Conservation (phyloP, 2,329 filamentous ascomycete genomes). For the Lachnellula arida region DNA sequence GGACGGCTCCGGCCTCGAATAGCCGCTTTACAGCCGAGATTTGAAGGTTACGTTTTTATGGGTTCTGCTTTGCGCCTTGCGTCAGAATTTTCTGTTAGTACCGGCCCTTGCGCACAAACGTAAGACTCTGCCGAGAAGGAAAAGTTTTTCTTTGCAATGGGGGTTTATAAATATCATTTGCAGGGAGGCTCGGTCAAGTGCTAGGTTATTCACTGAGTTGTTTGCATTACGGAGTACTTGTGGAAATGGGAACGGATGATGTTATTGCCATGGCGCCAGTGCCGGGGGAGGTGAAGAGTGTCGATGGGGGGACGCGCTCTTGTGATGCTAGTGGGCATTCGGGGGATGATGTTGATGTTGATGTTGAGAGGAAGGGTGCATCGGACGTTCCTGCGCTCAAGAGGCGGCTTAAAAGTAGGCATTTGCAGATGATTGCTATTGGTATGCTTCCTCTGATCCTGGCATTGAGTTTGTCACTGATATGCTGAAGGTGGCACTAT, state of each 20-base stretch:
- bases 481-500: constrained; percentile 52
- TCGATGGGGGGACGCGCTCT: not conserved
- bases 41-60: too few relatives aligned
- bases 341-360: constrained; percentile 23
- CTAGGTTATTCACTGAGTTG: not conserved
- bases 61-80: not conserved
- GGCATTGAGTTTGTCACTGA: constrained; percentile 1
- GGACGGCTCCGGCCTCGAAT: constrained; percentile 1
- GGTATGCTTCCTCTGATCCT: constrained; percentile 25
- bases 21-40: constrained; percentile 1
- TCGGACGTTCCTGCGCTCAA: constrained; percentile 15
- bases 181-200: not conserved
- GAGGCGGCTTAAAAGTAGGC: constrained; percentile 47
- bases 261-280: constrained; percentile 3
- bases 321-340: constrained; percentile 15
- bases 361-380: constrained; percentile 18
- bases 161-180: not conserved
- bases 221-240: not conserved
- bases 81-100: not conserved
- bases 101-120: not conserved
- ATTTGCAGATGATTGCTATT: constrained; percentile 65
- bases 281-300: constrained; percentile 10
- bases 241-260: constrained; percentile 13
- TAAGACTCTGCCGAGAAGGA: not conserved
- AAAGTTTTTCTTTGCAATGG: not conserved